Evolutionary conservation across 2,329 filamentous ascomycete genomes (phyloP).

Genomic region (Aspergillus nomiae): DNA sequence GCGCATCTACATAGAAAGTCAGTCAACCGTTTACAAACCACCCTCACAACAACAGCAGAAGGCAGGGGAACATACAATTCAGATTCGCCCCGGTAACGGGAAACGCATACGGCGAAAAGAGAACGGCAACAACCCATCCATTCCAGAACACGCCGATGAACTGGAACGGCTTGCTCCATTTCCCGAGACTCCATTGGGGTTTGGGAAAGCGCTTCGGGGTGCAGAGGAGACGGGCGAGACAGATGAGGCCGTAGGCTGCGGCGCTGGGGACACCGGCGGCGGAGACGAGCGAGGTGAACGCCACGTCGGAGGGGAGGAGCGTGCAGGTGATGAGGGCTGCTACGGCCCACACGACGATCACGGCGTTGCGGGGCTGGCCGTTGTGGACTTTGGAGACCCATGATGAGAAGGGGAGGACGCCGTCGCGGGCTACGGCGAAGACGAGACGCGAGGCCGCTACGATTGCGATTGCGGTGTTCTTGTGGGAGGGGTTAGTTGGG

Average conservation of each 20-base stretch:
- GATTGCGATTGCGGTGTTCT: constrained; percentile 62
- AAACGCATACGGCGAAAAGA: constrained; percentile 51
- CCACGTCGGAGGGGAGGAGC: constrained; percentile 57
- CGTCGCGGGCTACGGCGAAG: constrained; percentile 64
- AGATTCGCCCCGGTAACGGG: constrained; percentile 47
- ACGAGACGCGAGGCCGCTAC: constrained; percentile 63
- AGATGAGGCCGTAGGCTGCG: constrained; percentile 56
- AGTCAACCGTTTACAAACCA: neutral
- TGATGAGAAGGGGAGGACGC: constrained; percentile 60
- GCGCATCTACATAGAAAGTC: constrained; percentile 40
- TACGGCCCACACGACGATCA: constrained; percentile 60
- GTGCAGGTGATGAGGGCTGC: constrained; percentile 60
- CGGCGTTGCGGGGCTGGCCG: constrained; percentile 62
- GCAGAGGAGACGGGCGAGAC: constrained; percentile 50
- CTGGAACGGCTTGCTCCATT: constrained; percentile 50
- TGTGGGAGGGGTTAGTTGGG: constrained; percentile 3
- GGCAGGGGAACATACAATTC: constrained; percentile 41
- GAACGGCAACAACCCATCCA: constrained; percentile 52
- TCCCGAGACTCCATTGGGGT: constrained; percentile 50
- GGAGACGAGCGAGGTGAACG: constrained; percentile 58
- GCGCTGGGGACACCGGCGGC: constrained; percentile 56
- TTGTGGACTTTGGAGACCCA: constrained; percentile 59
- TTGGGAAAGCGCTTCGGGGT: constrained; percentile 53
- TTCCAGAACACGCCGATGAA: constrained; percentile 54
- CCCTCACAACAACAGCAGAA: neutral